Evolutionary conservation across 306 rosid genomes (phyloP), one percentile per base, ranked within the genome.

Genomic region (Argentina anserina): DNA sequence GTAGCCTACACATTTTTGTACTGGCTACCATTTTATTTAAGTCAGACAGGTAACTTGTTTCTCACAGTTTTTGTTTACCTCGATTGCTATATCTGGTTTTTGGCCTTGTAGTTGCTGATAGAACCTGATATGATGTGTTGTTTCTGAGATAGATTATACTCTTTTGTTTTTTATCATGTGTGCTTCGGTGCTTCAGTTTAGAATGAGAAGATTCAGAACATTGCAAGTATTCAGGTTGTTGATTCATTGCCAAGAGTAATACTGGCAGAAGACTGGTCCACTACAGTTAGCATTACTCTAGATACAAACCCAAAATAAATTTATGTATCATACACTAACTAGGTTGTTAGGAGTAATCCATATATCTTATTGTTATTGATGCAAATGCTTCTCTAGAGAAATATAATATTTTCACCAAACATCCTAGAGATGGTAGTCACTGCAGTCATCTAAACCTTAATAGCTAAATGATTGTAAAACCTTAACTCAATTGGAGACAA

Each of bases 21-120:
- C 71, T 92, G 97, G 96, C 77, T 89, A 52, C 97, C 97, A 4
- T 92, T 84, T 85, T 89, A 92, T 78, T 76, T 89, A 69, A 87
- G 86, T 76, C 90, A 86, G 74, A 92, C 97, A 81, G 93, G 97
- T 91, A 70, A 43, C 49, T 10, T 75, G 29, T 46, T 33, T n/a
- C 52, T 67, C 21, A 52, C 66, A 17, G 78, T 31, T 69, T 59
- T 26, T 41, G 36, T 28, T 37, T 34, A 2, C 4, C 34, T 39
- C 6, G 17, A 25, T 69, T 61, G 73, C 3, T 33, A 58, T 59
- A 9, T 61, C 33, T 18, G 3, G 7, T 11, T 61, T 29, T 33
- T 4, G 25, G 23, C 13, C 66, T 0, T 31, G 36, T 26, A 13
- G 13, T 33, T 61, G 61, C 75, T 26, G 26, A 25, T 56, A 71